Evolutionary conservation across 192 early-diverging fungal genomes (phyloP).

Genomic region (Radiomyces spectabilis): DNA sequence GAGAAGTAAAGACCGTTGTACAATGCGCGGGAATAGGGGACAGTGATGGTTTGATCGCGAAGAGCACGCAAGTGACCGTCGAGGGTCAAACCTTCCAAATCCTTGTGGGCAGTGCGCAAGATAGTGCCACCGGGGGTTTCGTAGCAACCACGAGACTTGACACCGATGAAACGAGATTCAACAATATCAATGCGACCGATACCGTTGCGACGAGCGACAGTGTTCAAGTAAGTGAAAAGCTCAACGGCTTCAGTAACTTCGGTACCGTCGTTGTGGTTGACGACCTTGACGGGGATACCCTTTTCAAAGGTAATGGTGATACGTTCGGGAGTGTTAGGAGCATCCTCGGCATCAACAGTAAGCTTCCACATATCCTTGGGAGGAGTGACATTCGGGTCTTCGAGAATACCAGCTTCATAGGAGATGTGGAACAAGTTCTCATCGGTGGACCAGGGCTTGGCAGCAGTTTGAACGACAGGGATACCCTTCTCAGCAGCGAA

Average conservation of each 20-base stretch:
- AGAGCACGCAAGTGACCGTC: conserved; percentile 94
- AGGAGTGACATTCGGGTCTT: conserved; percentile 93
- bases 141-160: conserved; percentile 99
- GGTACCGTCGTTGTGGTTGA: conserved; percentile 70
- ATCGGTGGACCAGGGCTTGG: conserved; percentile 99
- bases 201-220: conserved; percentile 91
- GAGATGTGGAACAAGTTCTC: conserved; percentile 99
- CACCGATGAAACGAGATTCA: conserved; percentile 97
- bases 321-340: conserved; percentile 92
- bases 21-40: conserved; percentile 62
- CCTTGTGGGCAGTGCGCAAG: conserved; percentile 89
- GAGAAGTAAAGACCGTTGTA: conserved; percentile 99
- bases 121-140: conserved; percentile 98
- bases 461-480: conserved; percentile 90
- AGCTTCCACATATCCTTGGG: conserved; percentile 99
- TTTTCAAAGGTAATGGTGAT: conserved; percentile 85
- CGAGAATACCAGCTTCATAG: conserved; percentile 96
- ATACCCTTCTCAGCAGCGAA: conserved; percentile 87
- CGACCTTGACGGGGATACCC: conserved; percentile 85
- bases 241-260: conserved; percentile 64
- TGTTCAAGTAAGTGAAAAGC: conserved; percentile 95
- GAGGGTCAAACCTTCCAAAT: conserved; percentile 90
- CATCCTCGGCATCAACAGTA: conserved; percentile 93
- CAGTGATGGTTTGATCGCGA: conserved; percentile 86
- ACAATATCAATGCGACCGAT: conserved; percentile 99